Conservation (phyloP, 768 basidiomycete species). For the Boletus pseudopeckii region DNA sequence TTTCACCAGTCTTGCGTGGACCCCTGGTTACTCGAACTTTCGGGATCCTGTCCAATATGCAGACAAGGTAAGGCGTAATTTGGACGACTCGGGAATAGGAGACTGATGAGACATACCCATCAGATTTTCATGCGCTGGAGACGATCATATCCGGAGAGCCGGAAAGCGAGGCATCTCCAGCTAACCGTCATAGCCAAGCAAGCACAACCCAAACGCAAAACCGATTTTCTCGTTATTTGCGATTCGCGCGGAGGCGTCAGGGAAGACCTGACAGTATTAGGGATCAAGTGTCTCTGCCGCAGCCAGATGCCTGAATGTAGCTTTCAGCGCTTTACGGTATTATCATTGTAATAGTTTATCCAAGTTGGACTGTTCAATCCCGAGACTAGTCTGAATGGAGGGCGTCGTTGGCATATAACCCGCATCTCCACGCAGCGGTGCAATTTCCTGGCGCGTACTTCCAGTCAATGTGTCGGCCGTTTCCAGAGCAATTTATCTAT, state of each 20-base stretch:
- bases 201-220: conserved; percentile 26
- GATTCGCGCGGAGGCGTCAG: conserved; percentile 49
- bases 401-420: background rate
- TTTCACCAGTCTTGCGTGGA: conserved; percentile 93
- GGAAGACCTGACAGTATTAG: conserved; percentile 33
- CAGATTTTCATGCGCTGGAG: conserved; percentile 62
- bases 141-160: conserved; percentile 45
- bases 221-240: conserved; percentile 57
- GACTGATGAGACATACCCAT: background rate
- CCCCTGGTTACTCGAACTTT: conserved; percentile 88
- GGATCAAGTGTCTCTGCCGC: conserved; percentile 25
- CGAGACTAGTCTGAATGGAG: background rate
- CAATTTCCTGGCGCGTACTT: background rate
- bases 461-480: background rate
- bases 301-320: conserved; percentile 8
- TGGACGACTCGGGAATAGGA: background rate
- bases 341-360: background rate
- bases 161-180: conserved; percentile 11
- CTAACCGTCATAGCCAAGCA: conserved; percentile 14
- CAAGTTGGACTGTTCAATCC: background rate
- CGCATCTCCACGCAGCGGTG: background rate
- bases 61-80: conserved; percentile 62
- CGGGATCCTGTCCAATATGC: conserved; percentile 89
- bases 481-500: background rate
- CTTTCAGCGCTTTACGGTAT: background rate